These are phyloP conservation scores for Leccinum longicurvipes DNA, from an alignment of 768 basidiomycete species.

Conservation along the genomic window DNA sequence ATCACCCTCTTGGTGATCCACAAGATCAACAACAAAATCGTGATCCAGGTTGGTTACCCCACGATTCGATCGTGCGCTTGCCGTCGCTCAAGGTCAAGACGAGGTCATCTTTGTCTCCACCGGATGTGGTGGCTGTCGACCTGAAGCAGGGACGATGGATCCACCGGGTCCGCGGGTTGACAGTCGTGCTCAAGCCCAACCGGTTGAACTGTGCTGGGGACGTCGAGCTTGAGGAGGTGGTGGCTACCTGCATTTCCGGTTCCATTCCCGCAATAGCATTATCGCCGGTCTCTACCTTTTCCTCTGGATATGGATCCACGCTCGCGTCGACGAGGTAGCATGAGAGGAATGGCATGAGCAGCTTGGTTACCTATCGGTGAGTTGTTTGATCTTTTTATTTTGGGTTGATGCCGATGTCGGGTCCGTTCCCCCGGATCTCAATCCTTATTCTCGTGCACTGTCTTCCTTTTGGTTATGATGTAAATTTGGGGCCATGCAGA, in stretches of 20 bases:
- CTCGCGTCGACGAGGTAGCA: neutral
- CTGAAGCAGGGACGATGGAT: neutral
- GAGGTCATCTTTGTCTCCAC: neutral
- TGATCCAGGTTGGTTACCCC: neutral
- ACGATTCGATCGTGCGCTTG: neutral
- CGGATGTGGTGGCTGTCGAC: neutral
- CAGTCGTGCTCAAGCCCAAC: slow-evolving; percentile 24
- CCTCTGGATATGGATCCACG: neutral
- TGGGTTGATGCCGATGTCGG: neutral
- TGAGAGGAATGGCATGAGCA: slow-evolving; percentile 36
- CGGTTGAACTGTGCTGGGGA: slow-evolving; percentile 22
- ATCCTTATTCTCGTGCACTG: neutral
- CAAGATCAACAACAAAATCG: neutral
- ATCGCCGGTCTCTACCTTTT: neutral
- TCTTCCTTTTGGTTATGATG: neutral
- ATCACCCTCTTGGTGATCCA: neutral
- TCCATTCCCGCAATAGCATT: neutral
- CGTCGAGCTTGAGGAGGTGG: slow-evolving; percentile 17
- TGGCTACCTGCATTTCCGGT: too few species aligned
- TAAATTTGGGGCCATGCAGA: slow-evolving; percentile 5
- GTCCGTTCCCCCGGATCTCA: neutral
- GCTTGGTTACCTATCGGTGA: slow-evolving; percentile 66
- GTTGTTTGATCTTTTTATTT: slow-evolving; percentile 9
- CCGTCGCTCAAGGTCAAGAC: neutral
- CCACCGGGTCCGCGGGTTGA: neutral